Base-by-base conservation (phyloP, 306 rosid species). In the Citrullus colocynthis region DNA sequence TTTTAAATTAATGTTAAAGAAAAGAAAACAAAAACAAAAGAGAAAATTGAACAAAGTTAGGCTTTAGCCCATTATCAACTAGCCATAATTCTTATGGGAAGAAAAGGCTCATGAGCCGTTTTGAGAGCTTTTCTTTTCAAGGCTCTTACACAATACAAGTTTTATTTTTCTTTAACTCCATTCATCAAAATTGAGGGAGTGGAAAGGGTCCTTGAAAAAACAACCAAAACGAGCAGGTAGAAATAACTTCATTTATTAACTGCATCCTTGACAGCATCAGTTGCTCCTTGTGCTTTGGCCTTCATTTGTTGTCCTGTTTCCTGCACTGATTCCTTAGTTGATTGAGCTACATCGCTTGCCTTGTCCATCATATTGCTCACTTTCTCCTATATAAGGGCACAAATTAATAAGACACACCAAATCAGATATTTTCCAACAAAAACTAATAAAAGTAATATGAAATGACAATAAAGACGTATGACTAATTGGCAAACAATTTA, bases 191-290 rank as follows among this genome's bases (percentile, higher is more conserved):
- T 24, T 7, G 1, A 5, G 3, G 15, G 5, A 4, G 5, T 14
- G 10, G 16, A 32, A 32, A 32, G 16, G 28, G 36, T 2, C 18
- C 28, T 21, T 9, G 7, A 28, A 28, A 28, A 60, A 60, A 0
- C 0, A 0, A 1, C 57, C 1, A 24, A 9, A 60, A 28, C 2
- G 3, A 30, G 41, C n/a, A 13, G 6, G 6, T 34, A 21, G 2
- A 1, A 2, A 1, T 39, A 7, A 49, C 16, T 79, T 85, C 80
- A 86, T 51, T 88, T 87, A 81, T 86, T 90, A 63, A 84, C 57
- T 57, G 91, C 91, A 80, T 90, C 75, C 85, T 90, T 90, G 55
- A 85, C 90, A 15, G 88, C 88, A 1, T 90, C 94, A 62, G 78
- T 80, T 42, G 94, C 96, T 78, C 89, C 96, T 65, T 84, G 87